Conservation (phyloP, 805 yeast genomes). For the Metschnikowia amazonensis region DNA sequence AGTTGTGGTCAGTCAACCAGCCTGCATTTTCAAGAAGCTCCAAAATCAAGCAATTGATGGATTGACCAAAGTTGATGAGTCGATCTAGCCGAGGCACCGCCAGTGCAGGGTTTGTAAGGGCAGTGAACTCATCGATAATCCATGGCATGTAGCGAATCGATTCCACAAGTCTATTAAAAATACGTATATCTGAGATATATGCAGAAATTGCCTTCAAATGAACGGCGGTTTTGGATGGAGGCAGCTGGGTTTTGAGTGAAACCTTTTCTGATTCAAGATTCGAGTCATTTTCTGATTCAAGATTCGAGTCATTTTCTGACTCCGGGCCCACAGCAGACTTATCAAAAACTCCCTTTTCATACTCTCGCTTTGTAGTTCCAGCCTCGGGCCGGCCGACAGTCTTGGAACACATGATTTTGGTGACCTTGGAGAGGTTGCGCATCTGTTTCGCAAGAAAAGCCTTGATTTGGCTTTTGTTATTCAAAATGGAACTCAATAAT, state of each 20-base stretch:
- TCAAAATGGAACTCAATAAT: constrained; percentile 31
- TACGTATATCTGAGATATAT: constrained; percentile 39
- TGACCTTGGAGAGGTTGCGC: constrained; percentile 19
- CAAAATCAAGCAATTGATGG: constrained; percentile 38
- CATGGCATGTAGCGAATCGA: constrained; percentile 43
- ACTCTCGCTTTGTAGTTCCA: neutral
- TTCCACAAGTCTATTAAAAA: constrained; percentile 40
- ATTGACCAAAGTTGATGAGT: constrained; percentile 34
- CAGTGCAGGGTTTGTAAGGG: constrained; percentile 25
- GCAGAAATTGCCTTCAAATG: constrained; percentile 35
- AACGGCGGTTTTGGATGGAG: constrained; percentile 25
- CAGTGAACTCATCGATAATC: constrained; percentile 37
- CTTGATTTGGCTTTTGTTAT: constrained; percentile 34
- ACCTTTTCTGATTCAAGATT: neutral
- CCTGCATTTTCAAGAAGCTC: constrained; percentile 43
- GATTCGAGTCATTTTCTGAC: neutral
- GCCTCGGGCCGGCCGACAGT: neutral
- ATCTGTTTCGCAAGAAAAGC: constrained; percentile 27
- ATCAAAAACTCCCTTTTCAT: no score
- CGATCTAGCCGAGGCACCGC: constrained; percentile 28
- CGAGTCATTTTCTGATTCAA: neutral
- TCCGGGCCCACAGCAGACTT: no score
- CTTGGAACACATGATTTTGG: constrained; percentile 5
- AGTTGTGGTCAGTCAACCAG: constrained; percentile 44
- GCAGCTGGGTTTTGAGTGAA: neutral